Evolutionary conservation across 345 rosid genomes (phyloP).

Genomic region (Clausena lansium): DNA sequence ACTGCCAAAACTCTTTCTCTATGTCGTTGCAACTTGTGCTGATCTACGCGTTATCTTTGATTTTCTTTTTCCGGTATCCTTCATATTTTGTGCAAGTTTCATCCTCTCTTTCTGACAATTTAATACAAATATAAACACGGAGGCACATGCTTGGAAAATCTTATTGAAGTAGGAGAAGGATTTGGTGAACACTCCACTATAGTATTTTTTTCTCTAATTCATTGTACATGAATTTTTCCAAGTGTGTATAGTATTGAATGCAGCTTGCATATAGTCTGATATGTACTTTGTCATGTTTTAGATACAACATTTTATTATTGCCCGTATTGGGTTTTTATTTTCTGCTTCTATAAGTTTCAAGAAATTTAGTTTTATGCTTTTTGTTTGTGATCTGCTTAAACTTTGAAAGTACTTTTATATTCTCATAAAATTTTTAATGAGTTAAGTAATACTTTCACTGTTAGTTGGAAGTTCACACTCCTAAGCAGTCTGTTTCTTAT

Average conservation of each 20-base stretch:
- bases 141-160: background rate
- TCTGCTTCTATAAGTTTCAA: background rate
- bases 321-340: background rate
- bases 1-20: conserved; percentile 1
- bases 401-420: background rate
- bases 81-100: too few species aligned
- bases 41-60: background rate
- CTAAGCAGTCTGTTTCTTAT: conserved; percentile 4
- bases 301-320: background rate
- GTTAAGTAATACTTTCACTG: conserved; percentile 8
- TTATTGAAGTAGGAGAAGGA: background rate
- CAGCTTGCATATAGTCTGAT: background rate
- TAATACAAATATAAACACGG: too few species aligned
- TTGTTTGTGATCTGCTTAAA: background rate
- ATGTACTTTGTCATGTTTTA: too few species aligned
- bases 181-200: background rate
- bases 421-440: background rate
- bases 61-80: background rate
- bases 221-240: background rate
- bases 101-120: too few species aligned
- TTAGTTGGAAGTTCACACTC: conserved; percentile 17
- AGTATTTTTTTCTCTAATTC: background rate
- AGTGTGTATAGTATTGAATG: background rate
- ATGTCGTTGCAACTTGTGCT: conserved; percentile 1
- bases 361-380: background rate